phyloP scores from a whole-genome alignment of 495 filamentous ascomycete genomes.

The Xanthoparmelia taractica region DNA sequence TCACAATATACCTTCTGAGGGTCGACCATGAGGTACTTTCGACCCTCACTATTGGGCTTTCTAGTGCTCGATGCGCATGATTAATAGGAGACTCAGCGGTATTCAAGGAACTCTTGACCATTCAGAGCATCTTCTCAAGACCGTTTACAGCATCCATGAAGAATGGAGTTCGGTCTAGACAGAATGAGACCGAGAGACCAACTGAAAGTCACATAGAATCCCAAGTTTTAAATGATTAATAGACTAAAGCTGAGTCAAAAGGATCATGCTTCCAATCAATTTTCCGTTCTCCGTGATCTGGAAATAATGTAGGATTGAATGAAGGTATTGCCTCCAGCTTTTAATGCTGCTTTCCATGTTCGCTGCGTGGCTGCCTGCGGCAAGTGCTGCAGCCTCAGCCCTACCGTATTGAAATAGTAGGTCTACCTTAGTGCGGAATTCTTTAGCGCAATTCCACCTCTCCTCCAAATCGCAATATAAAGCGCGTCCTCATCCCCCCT shows the following conservation, averaged over 20 bases:
- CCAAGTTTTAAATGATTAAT: too few relatives aligned
- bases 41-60: too few relatives aligned
- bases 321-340: neutral
- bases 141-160: neutral
- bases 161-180: neutral
- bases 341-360: neutral
- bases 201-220: too few relatives aligned
- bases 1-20: too few relatives aligned
- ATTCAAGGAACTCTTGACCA: neutral
- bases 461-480: neutral
- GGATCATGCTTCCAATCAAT: neutral
- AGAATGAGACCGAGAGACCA: neutral
- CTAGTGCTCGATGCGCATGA: neutral
- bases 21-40: too few relatives aligned
- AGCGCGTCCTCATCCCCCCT: constrained; percentile 6
- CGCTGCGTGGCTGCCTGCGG: neutral
- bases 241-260: too few relatives aligned
- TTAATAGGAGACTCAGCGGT: neutral
- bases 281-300: neutral
- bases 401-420: neutral
- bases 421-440: neutral
- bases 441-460: neutral
- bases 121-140: neutral
- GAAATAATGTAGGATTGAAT: neutral
- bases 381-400: neutral